Evolutionary conservation across 1,284 basidiomycete genomes (phyloP).

Genomic region (Wallemia mellicola): DNA sequence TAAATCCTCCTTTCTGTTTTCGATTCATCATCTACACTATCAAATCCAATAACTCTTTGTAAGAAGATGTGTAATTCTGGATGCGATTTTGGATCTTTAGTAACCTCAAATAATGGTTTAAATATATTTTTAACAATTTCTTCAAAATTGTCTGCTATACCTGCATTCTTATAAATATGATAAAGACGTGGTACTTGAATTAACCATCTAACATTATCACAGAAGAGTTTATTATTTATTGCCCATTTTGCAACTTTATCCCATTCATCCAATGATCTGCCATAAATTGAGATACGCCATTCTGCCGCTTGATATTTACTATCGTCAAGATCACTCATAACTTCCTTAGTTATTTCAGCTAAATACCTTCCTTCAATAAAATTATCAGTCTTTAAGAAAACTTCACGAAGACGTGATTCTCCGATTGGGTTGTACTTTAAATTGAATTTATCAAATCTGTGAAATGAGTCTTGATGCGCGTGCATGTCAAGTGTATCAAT

Average conservation of each 20-base stretch:
- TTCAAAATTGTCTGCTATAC: conserved; percentile 59
- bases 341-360: conserved; percentile 76
- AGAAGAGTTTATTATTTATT: conserved; percentile 68
- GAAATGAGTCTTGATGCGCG: conserved; percentile 87
- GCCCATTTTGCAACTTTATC: conserved; percentile 97
- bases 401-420: conserved; percentile 77
- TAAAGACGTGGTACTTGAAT: conserved; percentile 89
- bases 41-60: conserved; percentile 84
- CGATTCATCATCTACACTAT: conserved; percentile 91
- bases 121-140: conserved; percentile 86
- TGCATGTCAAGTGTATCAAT: conserved; percentile 99
- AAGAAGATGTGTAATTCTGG: conserved; percentile 87
- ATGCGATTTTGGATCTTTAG: conserved; percentile 59
- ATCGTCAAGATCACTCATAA: conserved; percentile 85
- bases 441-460: conserved; percentile 89
- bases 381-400: conserved; percentile 97
- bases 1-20: conserved; percentile 74
- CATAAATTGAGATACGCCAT: conserved; percentile 91
- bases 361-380: conserved; percentile 69
- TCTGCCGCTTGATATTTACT: conserved; percentile 90
- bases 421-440: conserved; percentile 81
- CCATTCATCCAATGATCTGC: conserved; percentile 46
- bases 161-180: conserved; percentile 78
- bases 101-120: conserved; percentile 80
- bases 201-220: conserved; percentile 92